Base-by-base conservation (phyloP, 192 early-diverging fungal genomes). In the Dissophora globulifera region DNA sequence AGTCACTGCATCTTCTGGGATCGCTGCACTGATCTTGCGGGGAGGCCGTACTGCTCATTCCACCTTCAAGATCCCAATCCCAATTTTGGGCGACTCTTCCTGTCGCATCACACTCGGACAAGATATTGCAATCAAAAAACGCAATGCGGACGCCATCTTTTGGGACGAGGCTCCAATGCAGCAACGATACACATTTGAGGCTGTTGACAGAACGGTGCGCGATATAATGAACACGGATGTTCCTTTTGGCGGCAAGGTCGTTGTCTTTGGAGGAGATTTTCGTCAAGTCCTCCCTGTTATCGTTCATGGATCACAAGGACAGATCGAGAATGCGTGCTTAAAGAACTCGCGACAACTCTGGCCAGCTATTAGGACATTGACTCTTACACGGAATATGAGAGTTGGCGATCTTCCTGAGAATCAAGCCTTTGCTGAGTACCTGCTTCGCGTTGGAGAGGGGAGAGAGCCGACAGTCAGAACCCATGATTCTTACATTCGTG, bases 81-180 rank as follows among this genome's bases (percentile, higher is more conserved):
- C 49, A 11, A 27, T 67, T 27, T 19, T 42, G 22, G 1, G 12
- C 25, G 13, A 38, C 50, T 65, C 65, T 1, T 35, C 32, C 0
- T 82, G 69, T 15, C 4, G 38, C 38, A 62, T 74, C 19, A 45
- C 53, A 1, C 11, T n/a, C 1, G 10, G 11, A 20, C 61, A 58
- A 17, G 38, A 52, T 3, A 11, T 45, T 3, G 65, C 60, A 0
- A 6, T 50, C 3, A 46, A 16, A 49, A 32, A 62, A 60, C 3
- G 1, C 0, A 13, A 40, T 17, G 41, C 75, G 20, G 33, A 41
- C 1, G 20, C 62, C 10, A 74, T 82, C 35, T 25, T 82, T 23
- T 82, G 75, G 80, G 80, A 78, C 56, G 65, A 82, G 71, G 55
- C 57, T 22, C 62, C 65, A 10, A 78, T 78, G 60, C 29, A 35